These are phyloP conservation scores for Rehmannia glutinosa DNA, from an alignment of 257 asterid genomes.

Conservation along the genomic window DNA sequence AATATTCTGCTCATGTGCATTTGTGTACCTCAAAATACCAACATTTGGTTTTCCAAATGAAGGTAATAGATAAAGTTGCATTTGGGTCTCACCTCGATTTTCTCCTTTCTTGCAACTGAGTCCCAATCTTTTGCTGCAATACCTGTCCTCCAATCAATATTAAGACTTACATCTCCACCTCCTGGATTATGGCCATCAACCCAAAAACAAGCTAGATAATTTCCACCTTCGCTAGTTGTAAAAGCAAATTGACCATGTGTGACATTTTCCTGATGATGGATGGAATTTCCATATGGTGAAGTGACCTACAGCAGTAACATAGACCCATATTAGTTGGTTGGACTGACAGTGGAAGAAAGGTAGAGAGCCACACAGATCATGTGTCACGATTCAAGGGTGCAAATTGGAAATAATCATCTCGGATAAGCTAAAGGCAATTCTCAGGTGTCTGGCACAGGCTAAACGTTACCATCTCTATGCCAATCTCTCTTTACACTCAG, in stretches of 20 bases:
- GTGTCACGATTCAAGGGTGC: background rate
- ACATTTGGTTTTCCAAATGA: too few species aligned
- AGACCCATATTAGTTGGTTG: slow-evolving; percentile 5
- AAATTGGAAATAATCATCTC: too few species aligned
- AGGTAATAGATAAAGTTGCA: background rate
- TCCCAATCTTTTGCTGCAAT: slow-evolving; percentile 95
- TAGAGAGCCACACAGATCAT: background rate
- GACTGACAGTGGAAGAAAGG: too few species aligned
- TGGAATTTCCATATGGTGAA: slow-evolving; percentile 74
- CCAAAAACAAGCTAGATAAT: slow-evolving; percentile 85
- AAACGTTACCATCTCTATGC: background rate
- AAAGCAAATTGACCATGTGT: slow-evolving; percentile 86
- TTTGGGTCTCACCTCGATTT: slow-evolving; percentile 54
- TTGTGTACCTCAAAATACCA: background rate
- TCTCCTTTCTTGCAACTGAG: slow-evolving; percentile 85
- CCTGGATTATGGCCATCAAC: slow-evolving; percentile 42
- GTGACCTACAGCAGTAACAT: slow-evolving; percentile 46
- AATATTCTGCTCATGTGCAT: background rate
- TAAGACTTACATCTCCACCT: slow-evolving; percentile 54
- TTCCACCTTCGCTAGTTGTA: slow-evolving; percentile 76
- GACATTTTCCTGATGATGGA: slow-evolving; percentile 62
- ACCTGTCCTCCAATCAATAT: slow-evolving; percentile 87
- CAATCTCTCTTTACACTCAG: background rate
- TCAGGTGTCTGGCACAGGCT: background rate
- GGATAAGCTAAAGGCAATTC: background rate